These are phyloP conservation scores for Nitzschia palea DNA, from an alignment of 108 stramenopile genomes.

Conservation along the genomic window DNA sequence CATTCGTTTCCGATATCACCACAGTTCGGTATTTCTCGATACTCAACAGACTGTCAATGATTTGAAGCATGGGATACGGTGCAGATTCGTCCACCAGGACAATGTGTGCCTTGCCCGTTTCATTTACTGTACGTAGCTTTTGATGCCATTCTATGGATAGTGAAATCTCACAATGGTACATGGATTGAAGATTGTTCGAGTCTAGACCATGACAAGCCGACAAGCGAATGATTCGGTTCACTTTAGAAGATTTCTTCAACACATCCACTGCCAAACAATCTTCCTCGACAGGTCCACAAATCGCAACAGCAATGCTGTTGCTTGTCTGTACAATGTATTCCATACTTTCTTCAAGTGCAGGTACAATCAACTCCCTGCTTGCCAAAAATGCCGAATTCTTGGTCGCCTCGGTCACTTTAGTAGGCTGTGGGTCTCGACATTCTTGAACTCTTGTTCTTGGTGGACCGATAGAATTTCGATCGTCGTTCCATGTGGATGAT, in stretches of 20 bases:
- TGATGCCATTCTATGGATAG: neutral
- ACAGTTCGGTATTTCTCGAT: neutral
- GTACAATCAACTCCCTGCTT: neutral
- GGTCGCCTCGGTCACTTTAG: too few species aligned
- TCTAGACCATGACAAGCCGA: conserved; percentile 33
- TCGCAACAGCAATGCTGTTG: conserved; percentile 4
- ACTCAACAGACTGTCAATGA: conserved; percentile 31
- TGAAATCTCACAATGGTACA: conserved; percentile 36
- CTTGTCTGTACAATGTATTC: neutral
- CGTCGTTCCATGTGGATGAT: conserved; percentile 77
- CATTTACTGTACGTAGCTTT: too few species aligned
- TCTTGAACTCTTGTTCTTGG: conserved; percentile 22
- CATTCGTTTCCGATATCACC: neutral
- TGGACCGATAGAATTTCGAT: conserved; percentile 31
- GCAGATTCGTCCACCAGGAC: conserved; percentile 24
- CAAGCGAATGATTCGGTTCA: conserved; percentile 12
- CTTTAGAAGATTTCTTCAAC: neutral
- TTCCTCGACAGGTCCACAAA: conserved; percentile 27
- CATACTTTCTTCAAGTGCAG: neutral
- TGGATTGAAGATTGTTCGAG: neutral
- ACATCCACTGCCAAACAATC: conserved; percentile 13
- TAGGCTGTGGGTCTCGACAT: conserved; percentile 31
- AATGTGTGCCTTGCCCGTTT: conserved; percentile 3
- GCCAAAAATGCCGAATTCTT: too few species aligned
- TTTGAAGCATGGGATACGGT: conserved; percentile 26